phyloP scores from a whole-genome alignment of 176 grass and related monocot species.

The Pontederia crassipes region DNA sequence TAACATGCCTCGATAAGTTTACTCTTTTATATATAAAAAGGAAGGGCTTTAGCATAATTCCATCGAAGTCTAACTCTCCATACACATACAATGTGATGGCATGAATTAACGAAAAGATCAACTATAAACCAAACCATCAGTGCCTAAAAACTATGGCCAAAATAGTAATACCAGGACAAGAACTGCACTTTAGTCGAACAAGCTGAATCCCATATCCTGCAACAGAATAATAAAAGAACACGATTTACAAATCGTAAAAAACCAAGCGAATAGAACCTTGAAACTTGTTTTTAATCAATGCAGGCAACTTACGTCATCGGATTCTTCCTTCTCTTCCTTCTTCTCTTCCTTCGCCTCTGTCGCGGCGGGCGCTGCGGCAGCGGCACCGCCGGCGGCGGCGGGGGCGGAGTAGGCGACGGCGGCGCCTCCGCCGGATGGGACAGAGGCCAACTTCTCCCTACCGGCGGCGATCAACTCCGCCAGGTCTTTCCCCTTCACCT shows the following conservation, averaged over 20 bases:
- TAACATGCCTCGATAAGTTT: too few species aligned
- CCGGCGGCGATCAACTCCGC: conserved; percentile 4
- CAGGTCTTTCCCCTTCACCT: neutral
- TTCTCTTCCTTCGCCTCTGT: conserved; percentile 4
- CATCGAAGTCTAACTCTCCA: too few species aligned
- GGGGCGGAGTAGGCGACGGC: neutral
- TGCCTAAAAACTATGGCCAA: neutral
- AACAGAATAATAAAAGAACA: neutral
- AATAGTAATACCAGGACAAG: neutral
- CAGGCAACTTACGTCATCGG: neutral
- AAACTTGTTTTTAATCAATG: neutral
- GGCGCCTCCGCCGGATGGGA: conserved; percentile 1
- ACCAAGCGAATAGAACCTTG: neutral
- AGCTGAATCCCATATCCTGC: conserved; percentile 11
- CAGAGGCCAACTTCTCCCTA: conserved; percentile 6
- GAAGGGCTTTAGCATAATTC: too few species aligned
- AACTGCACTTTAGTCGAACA: neutral
- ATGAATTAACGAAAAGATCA: too few species aligned
- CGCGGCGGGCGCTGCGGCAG: neutral
- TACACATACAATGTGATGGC: too few species aligned
- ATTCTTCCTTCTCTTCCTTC: conserved; percentile 12
- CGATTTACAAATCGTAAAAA: neutral
- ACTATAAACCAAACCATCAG: too few species aligned
- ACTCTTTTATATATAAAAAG: too few species aligned
- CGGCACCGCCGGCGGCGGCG: neutral